phyloP scores from a whole-genome alignment of 495 filamentous ascomycete genomes.

The Xylaria grammica region DNA sequence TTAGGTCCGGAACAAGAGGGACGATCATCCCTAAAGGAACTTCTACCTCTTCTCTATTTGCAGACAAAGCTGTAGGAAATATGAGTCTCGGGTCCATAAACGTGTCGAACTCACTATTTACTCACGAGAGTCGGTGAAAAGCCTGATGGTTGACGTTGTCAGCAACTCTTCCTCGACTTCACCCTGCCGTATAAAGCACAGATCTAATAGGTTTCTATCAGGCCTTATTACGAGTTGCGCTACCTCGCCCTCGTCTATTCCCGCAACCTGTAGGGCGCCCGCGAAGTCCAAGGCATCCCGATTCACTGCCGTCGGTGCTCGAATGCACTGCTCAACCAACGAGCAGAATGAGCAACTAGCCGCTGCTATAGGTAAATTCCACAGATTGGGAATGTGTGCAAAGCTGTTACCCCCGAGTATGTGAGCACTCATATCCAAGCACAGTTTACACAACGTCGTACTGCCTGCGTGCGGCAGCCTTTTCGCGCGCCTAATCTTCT shows the following conservation, averaged over 20 bases:
- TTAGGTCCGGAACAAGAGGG: neutral
- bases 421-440: neutral
- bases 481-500: neutral
- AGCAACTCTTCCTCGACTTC: slow-evolving; percentile 7
- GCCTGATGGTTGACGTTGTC: slow-evolving; percentile 9
- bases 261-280: neutral
- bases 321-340: slow-evolving; percentile 5
- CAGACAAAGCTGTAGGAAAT: neutral
- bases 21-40: slow-evolving; percentile 5
- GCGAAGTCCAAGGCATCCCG: neutral
- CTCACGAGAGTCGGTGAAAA: slow-evolving; percentile 8
- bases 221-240: slow-evolving; percentile 6
- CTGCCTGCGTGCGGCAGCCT: neutral
- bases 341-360: neutral
- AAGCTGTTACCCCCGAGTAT: neutral
- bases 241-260: slow-evolving; percentile 4
- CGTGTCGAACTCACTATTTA: neutral
- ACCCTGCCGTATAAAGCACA: neutral
- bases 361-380: neutral
- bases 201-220: neutral
- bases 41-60: neutral
- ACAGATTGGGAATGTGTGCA: neutral
- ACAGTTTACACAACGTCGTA: neutral
- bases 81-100: neutral
- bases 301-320: slow-evolving; percentile 4